These are phyloP conservation scores for Cyamopsis tetragonoloba DNA, from an alignment of 306 rosid species.

Conservation along the genomic window DNA sequence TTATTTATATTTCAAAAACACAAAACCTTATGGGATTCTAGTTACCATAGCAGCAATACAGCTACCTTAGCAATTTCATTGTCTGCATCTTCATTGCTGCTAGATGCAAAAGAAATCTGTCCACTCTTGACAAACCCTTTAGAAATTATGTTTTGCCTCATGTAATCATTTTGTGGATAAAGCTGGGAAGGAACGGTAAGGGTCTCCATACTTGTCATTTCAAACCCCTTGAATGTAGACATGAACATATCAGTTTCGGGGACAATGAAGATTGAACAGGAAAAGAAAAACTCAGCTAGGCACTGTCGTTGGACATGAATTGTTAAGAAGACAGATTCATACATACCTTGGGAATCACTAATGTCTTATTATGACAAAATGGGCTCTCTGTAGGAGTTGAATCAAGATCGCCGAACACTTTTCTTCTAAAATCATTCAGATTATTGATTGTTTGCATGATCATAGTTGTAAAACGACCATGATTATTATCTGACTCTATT, in stretches of 20 bases:
- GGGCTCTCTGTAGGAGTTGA: slow-evolving; percentile 30
- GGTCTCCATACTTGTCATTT: slow-evolving; percentile 30
- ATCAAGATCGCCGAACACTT: slow-evolving; percentile 22
- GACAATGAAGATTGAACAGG: slow-evolving; percentile 7
- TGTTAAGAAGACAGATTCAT: background rate
- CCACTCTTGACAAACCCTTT: slow-evolving; percentile 25
- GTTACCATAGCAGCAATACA: background rate
- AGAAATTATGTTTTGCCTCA: slow-evolving; percentile 23
- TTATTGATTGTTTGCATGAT: slow-evolving; percentile 47
- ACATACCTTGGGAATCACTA: slow-evolving; percentile 47
- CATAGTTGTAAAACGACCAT: slow-evolving; percentile 32
- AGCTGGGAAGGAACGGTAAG: slow-evolving; percentile 25
- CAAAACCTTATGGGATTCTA: background rate
- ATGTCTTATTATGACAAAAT: slow-evolving; percentile 27
- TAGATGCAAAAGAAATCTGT: slow-evolving; percentile 30
- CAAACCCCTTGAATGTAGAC: slow-evolving; percentile 36
- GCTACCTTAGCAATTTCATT: slow-evolving; percentile 45
- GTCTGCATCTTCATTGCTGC: slow-evolving; percentile 34
- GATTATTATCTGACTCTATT: slow-evolving; percentile 30
- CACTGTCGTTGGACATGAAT: background rate
- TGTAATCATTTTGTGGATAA: slow-evolving; percentile 22
- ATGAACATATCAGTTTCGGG: slow-evolving; percentile 32
- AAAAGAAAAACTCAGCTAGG: background rate
- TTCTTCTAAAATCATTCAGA: slow-evolving; percentile 36
- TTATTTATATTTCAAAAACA: background rate